Conservation (phyloP, 805 yeast species). For the Pichia deserticola region DNA sequence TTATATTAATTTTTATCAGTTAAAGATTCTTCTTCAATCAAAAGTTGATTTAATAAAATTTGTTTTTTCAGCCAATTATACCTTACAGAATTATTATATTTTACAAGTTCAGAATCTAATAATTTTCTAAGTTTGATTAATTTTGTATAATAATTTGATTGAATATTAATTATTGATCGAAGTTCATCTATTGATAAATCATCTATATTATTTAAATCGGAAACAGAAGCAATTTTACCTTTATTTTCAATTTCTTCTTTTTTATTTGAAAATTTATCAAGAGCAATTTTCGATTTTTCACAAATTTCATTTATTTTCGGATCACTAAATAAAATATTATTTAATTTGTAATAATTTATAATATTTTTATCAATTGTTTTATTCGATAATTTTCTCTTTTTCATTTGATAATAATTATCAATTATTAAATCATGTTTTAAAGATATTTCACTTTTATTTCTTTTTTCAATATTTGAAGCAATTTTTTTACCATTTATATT, state of each 20-base stretch:
- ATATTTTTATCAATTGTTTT: constrained; percentile 9
- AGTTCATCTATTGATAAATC: constrained; percentile 14
- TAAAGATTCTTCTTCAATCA: constrained; percentile 3
- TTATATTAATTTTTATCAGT: background rate
- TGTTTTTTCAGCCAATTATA: constrained; percentile 25
- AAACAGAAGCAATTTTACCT: constrained; percentile 2
- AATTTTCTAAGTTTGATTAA: constrained; percentile 13
- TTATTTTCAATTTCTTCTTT: constrained; percentile 1
- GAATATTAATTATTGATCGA: constrained; percentile 10
- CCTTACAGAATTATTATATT: constrained; percentile 13
- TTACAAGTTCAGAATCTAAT: constrained; percentile 18
- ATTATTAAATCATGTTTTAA: constrained; percentile 10
- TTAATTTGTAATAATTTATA: constrained; percentile 7
- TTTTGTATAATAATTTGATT: constrained; percentile 18
- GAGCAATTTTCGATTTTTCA: constrained; percentile 4
- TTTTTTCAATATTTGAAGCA: constrained; percentile 1
- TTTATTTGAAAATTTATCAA: constrained; percentile 5
- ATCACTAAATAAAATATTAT: constrained; percentile 14
- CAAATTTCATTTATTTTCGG: constrained; percentile 6
- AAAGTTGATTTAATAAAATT: constrained; percentile 15
- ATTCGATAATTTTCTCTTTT: constrained; percentile 1
- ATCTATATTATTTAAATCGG: constrained; percentile 11
- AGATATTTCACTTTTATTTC: constrained; percentile 2
- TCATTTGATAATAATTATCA: constrained; percentile 8
- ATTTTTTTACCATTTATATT: constrained; percentile 4